Percentiles rank a stretch among this genome's conserved stretches.
Conservation (phyloP, 345 rosid species). For the Moringa oleifera region DNA sequence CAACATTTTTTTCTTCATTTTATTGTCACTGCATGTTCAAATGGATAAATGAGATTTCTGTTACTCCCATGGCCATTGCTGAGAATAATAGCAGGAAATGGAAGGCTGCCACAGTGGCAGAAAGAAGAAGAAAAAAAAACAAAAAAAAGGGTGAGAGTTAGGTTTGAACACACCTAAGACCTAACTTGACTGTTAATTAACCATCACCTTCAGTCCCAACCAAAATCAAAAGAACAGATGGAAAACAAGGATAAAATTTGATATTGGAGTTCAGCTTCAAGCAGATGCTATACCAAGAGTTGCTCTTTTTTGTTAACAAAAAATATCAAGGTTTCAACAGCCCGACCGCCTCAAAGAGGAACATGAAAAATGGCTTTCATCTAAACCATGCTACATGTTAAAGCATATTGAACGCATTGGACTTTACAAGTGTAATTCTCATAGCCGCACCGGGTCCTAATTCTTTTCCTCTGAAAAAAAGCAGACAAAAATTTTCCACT, state of each 20-base stretch:
- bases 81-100: no score
- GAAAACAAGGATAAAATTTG: background rate
- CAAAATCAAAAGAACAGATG: background rate
- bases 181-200: no score
- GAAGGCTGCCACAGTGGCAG: no score
- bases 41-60: no score
- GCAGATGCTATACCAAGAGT: background rate
- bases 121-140: no score
- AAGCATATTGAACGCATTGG: constrained; percentile 5
- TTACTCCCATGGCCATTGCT: no score
- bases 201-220: no score
- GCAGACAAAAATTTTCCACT: background rate
- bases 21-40: no score
- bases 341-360: constrained; percentile 13
- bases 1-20: no score
- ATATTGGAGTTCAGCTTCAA: background rate
- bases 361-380: constrained; percentile 20
- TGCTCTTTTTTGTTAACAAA: constrained; percentile 13
- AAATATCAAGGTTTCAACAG: constrained; percentile 20
- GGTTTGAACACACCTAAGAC: no score
- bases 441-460: constrained; percentile 19
- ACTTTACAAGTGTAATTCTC: constrained; percentile 19
- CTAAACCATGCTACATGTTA: background rate
- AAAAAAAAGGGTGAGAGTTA: no score
- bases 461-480: constrained; percentile 3